Evolutionary conservation across 371 early-diverging fungal genomes (phyloP), one percentile per base, ranked within the genome.

Genomic region (Coemansia sp.): DNA sequence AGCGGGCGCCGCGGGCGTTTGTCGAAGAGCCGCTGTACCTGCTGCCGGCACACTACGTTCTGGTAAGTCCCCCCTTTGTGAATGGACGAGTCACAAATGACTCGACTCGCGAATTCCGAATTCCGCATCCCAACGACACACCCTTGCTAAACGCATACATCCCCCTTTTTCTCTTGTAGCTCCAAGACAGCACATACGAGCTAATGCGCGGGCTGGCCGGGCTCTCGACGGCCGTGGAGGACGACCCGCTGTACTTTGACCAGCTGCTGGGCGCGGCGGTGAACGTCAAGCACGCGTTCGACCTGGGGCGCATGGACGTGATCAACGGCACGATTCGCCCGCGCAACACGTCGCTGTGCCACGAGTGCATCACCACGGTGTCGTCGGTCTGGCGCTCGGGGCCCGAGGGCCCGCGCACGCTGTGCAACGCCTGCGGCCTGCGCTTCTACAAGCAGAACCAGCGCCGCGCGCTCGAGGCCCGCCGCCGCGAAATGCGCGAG

Each of bases 401-500:
- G 5, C 90, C 90, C 53, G 84, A 86, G 58, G 90, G 92, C 16
- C 86, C 88, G 10, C 84, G 86, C 49, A 84, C 91, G 48, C 81
- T 94, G 36, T 94, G 94, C 80, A 94, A 94, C 77, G 90, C 92
- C 12, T 94, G 94, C 65, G 93, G 94, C 34, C 76, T 94, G 54
- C 83, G 85, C 31, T 77, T 69, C 51, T 75, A 75, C 54, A 75
- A 69, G 59, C 77, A 72, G 61, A 77, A 64, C 55, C 72, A 75
- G 63, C 70, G 75, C 12, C 61, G 75, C 0, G 70, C 75, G 6
- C 57, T 75, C 26, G 75, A 75, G 55, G 66, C 70, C 10, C 69
- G 69, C 39, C 65, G 75, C 16, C 58, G 70, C 5, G 75, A 74
- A 51, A 40, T 58, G 43, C 62, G 65, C 45, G 69, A 74, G 39